These are phyloP conservation scores for Epichloe glyceriae DNA, from an alignment of 2,329 filamentous ascomycete genomes.

Conservation along the genomic window DNA sequence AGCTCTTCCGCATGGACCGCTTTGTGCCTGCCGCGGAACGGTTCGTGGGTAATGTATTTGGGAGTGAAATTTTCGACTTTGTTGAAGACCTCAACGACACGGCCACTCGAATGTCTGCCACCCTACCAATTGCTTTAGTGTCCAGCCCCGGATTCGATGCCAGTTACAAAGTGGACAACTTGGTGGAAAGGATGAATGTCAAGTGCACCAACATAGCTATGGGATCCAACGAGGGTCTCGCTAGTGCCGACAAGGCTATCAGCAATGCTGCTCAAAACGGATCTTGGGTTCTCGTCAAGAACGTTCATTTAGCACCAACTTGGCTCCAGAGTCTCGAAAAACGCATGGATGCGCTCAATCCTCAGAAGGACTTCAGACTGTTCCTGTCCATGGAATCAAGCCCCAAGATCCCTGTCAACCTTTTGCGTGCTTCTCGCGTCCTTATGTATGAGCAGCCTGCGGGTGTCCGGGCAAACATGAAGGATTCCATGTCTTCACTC, in stretches of 20 bases:
- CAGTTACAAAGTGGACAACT: conserved; percentile 94
- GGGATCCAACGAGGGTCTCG: conserved; percentile 90
- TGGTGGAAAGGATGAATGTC: conserved; percentile 73
- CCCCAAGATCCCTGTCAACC: conserved; percentile 90
- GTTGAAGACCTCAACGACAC: conserved; percentile 78
- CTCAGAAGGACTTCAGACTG: conserved; percentile 81
- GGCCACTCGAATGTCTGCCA: conserved; percentile 70
- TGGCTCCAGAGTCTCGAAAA: conserved; percentile 98
- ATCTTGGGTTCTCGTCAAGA: conserved; percentile 96
- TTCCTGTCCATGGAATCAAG: conserved; percentile 98
- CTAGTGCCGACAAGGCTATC: conserved; percentile 91
- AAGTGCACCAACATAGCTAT: conserved; percentile 96
- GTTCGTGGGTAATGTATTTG: conserved; percentile 82
- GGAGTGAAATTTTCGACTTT: conserved; percentile 66
- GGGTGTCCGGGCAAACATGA: conserved; percentile 95
- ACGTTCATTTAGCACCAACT: conserved; percentile 88
- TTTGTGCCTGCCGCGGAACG: conserved; percentile 86
- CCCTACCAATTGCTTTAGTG: conserved; percentile 77
- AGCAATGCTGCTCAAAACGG: conserved; percentile 82
- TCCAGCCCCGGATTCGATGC: conserved; percentile 96
- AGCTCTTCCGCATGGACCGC: conserved; percentile 87
- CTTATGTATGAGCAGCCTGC: conserved; percentile 98
- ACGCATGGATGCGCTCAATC: conserved; percentile 87
- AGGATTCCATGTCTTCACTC: conserved; percentile 81
- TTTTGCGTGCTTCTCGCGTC: conserved; percentile 83